Percentiles rank a stretch among this genome's conserved stretches.
Conservation (phyloP, 2,329 filamentous ascomycete species). For the Leptographium flavum region DNA sequence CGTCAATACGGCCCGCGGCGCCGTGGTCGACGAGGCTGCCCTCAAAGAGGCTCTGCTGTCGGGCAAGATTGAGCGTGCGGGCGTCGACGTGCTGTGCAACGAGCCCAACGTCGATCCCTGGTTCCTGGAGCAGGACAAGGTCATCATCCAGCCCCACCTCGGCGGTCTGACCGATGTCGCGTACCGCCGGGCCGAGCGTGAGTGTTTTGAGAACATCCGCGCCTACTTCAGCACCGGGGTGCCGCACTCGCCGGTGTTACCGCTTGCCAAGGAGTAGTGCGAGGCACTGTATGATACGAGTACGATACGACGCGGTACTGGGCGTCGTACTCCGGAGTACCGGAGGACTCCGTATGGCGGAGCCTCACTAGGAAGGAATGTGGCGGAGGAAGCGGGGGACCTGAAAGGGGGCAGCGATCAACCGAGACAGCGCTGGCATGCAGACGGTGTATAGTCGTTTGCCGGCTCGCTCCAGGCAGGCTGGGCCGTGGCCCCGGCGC, state of each 20-base stretch:
- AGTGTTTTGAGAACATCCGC: conserved; percentile 15
- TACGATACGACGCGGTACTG: background rate
- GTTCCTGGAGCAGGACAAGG: conserved; percentile 17
- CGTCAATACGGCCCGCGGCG: conserved; percentile 6
- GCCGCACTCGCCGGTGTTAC: conserved; percentile 7
- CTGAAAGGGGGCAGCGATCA: no score
- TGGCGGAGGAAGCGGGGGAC: no score
- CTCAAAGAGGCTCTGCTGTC: conserved; percentile 2
- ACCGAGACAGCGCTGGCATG: no score
- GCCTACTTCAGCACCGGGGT: conserved; percentile 3
- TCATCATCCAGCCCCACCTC: conserved; percentile 11
- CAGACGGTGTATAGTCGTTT: no score
- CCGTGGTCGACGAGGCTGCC: conserved; percentile 6
- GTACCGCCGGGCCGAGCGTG: conserved; percentile 14
- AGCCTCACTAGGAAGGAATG: no score
- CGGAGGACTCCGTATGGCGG: no score
- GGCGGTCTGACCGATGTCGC: conserved; percentile 9
- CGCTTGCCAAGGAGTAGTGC: background rate
- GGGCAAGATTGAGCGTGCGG: conserved; percentile 29
- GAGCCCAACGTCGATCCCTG: conserved; percentile 45
- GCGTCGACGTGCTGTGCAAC: conserved; percentile 16
- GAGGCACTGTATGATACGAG: no score
- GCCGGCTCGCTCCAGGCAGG: no score
- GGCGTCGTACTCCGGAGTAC: background rate
- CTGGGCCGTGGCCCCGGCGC: no score